A percentile compares a stretch with the other conserved stretches of the same genome.
Conservation (phyloP, 169 alveolate species). For the Eimeria necatrix region DNA sequence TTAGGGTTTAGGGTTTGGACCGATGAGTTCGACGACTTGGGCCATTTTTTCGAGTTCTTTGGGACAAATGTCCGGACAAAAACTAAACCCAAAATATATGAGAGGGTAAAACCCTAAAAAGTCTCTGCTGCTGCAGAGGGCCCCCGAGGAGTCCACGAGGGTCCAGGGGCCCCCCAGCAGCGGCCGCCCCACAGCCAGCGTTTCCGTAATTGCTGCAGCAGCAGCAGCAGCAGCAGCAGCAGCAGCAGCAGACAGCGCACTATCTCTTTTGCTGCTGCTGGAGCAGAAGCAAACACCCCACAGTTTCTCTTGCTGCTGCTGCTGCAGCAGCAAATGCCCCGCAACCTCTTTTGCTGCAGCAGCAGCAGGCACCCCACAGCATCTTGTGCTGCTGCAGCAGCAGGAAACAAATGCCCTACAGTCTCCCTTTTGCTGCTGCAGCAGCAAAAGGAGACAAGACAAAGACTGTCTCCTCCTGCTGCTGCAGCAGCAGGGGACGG, state of each 20-base stretch:
- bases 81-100: constrained; percentile 87
- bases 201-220: constrained; percentile 60
- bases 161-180: constrained; percentile 92
- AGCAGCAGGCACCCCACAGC: no score
- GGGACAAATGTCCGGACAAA: constrained; percentile 95
- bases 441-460: no score
- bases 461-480: no score
- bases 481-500: no score
- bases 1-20: constrained; percentile 28
- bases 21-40: constrained; percentile 87
- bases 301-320: no score
- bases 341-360: no score
- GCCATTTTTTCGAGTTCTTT: constrained; percentile 92
- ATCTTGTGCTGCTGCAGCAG: no score
- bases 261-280: not conserved
- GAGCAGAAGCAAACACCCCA: no score
- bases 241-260: not conserved
- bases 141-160: constrained; percentile 85
- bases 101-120: constrained; percentile 79
- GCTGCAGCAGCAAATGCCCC: no score
- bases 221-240: no score
- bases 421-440: no score
- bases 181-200: constrained; percentile 88
- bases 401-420: no score
- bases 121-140: constrained; percentile 59